A percentile compares a stretch with the other conserved stretches of the same genome.
Evolutionary conservation across 257 asterid species (phyloP).

Genomic region (Fraxinus excelsior): DNA sequence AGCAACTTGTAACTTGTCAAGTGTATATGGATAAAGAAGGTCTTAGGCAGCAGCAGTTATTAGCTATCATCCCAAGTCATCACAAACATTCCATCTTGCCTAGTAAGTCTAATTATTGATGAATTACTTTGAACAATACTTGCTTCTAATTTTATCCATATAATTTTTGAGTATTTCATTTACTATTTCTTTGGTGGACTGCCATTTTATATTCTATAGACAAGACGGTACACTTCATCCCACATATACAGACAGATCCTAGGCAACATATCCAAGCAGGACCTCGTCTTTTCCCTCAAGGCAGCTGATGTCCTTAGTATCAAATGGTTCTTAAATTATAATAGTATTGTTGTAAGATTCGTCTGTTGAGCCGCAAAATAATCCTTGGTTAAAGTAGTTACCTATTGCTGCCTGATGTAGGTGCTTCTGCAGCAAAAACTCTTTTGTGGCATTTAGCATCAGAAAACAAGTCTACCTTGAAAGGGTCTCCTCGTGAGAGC

Average conservation of each 20-base stretch:
- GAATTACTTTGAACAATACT: conserved; percentile 5
- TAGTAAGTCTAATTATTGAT: conserved; percentile 44
- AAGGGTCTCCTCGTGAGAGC: conserved; percentile 63
- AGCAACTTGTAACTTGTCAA: conserved; percentile 91
- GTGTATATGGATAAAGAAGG: conserved; percentile 81
- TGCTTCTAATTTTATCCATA: neutral
- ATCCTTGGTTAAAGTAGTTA: neutral
- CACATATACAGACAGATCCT: conserved; percentile 57
- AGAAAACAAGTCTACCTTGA: conserved; percentile 81
- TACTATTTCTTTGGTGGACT: conserved; percentile 23
- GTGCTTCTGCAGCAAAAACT: conserved; percentile 72
- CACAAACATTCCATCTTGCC: conserved; percentile 90
- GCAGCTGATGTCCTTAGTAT: conserved; percentile 36
- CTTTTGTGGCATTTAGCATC: conserved; percentile 99
- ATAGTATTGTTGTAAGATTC: neutral
- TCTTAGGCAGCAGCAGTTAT: conserved; percentile 84
- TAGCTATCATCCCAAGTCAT: conserved; percentile 88
- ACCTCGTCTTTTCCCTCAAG: conserved; percentile 68
- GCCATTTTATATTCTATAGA: conserved; percentile 56
- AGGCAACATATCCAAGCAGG: conserved; percentile 56
- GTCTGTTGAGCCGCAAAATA: conserved; percentile 2
- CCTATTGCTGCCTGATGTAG: conserved; percentile 35
- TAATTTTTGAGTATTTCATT: conserved; percentile 21
- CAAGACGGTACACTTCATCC: conserved; percentile 91
- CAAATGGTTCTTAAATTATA: conserved; percentile 15